These are phyloP conservation scores for Triticum dicoccoides DNA, from an alignment of 176 grass and related monocot genomes.

Conservation along the genomic window DNA sequence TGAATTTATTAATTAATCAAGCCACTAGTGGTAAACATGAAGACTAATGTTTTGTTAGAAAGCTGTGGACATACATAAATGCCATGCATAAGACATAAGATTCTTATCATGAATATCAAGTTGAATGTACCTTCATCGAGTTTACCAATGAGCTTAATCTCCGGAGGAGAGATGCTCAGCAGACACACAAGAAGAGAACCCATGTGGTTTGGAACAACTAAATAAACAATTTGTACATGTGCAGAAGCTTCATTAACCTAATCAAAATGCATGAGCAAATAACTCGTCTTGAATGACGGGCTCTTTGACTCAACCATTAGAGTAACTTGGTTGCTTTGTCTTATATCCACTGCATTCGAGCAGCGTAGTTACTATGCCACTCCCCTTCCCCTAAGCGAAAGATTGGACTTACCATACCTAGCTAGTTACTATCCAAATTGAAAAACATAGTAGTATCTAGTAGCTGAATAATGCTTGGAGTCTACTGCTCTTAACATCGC, in stretches of 20 bases:
- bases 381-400: background rate
- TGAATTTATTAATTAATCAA: background rate
- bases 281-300: constrained; percentile 32
- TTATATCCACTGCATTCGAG: background rate
- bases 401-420: background rate
- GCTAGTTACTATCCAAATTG: constrained; percentile 5
- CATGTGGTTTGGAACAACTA: constrained; percentile 36
- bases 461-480: background rate
- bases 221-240: constrained; percentile 36
- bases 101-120: background rate
- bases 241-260: constrained; percentile 56
- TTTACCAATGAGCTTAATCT: constrained; percentile 38
- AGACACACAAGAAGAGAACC: constrained; percentile 17
- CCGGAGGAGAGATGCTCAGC: constrained; percentile 23
- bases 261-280: constrained; percentile 17
- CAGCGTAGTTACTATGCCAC: background rate
- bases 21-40: background rate
- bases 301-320: constrained; percentile 1
- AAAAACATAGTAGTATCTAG: background rate
- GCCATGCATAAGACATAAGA: background rate
- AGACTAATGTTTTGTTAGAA: background rate
- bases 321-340: constrained; percentile 21
- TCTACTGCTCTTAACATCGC: background rate
- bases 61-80: background rate
- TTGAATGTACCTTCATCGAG: constrained; percentile 15